Conservation (phyloP, 441 rosid genomes). For the Euphorbia corollata region DNA sequence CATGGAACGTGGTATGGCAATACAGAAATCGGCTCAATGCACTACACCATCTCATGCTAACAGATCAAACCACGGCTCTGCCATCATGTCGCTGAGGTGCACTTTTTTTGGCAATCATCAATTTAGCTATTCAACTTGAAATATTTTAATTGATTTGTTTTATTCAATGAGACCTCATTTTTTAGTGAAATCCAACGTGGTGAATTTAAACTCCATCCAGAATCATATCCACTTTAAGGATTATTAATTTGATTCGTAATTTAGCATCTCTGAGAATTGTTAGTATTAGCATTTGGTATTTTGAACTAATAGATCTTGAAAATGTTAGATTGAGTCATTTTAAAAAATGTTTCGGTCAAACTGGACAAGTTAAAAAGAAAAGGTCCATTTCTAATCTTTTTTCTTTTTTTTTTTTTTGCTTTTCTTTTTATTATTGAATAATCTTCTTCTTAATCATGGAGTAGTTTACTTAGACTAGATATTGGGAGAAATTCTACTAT, state of each 20-base stretch:
- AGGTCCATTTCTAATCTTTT: too few relatives aligned
- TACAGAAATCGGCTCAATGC: constrained; percentile 31
- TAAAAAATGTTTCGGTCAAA: too few relatives aligned
- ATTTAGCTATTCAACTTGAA: not conserved
- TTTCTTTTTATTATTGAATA: too few relatives aligned
- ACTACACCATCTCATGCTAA: constrained; percentile 23
- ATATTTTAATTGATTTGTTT: not conserved
- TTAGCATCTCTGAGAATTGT: too few relatives aligned
- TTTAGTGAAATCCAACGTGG: not conserved
- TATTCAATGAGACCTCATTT: not conserved
- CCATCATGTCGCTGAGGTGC: constrained; percentile 51
- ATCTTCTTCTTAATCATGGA: too few relatives aligned
- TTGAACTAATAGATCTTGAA: not conserved
- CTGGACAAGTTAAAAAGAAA: too few relatives aligned
- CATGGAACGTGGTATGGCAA: constrained; percentile 45
- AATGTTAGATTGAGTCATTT: too few relatives aligned
- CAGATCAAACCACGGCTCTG: constrained; percentile 33
- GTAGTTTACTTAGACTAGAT: too few relatives aligned
- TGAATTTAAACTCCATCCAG: not conserved
- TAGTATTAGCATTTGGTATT: not conserved
- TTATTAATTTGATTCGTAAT: not conserved
- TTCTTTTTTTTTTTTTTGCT: too few relatives aligned
- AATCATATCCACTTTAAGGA: not conserved
- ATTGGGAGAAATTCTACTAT: too few relatives aligned
- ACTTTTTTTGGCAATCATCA: not conserved